phyloP scores from a whole-genome alignment of 352 stramenopile species.

The Phytophthora pisi region DNA sequence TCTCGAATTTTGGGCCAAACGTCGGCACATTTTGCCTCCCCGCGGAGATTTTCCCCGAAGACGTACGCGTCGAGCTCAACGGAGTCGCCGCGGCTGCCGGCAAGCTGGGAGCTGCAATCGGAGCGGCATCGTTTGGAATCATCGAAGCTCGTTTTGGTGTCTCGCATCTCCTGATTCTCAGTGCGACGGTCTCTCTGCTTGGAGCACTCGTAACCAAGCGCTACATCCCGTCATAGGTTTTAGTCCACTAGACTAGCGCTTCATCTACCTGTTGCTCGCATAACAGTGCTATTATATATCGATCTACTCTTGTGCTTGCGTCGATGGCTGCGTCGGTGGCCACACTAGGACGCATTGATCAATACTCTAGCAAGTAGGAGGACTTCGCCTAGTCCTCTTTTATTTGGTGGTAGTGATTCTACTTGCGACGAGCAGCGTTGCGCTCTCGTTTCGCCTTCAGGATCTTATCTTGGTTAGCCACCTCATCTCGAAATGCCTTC shows the following conservation, averaged over 20 bases:
- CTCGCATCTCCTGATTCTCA: slow-evolving; percentile 60
- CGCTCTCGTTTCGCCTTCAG: slow-evolving; percentile 59
- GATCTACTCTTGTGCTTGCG: slow-evolving; percentile 3
- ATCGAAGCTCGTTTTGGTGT: slow-evolving; percentile 69
- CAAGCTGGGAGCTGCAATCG: slow-evolving; percentile 76
- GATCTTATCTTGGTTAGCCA: slow-evolving; percentile 53
- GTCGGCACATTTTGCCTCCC: slow-evolving; percentile 87
- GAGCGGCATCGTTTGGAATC: slow-evolving; percentile 65
- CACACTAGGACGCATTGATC: not conserved
- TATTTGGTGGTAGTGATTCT: not conserved
- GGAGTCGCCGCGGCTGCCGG: slow-evolving; percentile 76
- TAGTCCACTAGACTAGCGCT: slow-evolving; percentile 19
- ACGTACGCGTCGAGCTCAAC: slow-evolving; percentile 81
- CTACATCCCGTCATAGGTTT: slow-evolving; percentile 26
- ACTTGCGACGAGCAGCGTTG: slow-evolving; percentile 44
- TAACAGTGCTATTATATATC: slow-evolving; percentile 27
- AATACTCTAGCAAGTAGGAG: not conserved
- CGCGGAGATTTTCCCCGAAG: slow-evolving; percentile 75
- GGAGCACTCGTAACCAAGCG: slow-evolving; percentile 68
- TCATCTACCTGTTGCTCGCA: slow-evolving; percentile 1
- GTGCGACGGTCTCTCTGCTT: slow-evolving; percentile 60
- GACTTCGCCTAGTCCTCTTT: not conserved
- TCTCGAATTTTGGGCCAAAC: slow-evolving; percentile 90
- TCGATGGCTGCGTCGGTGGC: not conserved
- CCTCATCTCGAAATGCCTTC: slow-evolving; percentile 65